These are phyloP conservation scores for Pouteria campechiana DNA, from an alignment of 179 eudicot species.

Conservation along the genomic window DNA sequence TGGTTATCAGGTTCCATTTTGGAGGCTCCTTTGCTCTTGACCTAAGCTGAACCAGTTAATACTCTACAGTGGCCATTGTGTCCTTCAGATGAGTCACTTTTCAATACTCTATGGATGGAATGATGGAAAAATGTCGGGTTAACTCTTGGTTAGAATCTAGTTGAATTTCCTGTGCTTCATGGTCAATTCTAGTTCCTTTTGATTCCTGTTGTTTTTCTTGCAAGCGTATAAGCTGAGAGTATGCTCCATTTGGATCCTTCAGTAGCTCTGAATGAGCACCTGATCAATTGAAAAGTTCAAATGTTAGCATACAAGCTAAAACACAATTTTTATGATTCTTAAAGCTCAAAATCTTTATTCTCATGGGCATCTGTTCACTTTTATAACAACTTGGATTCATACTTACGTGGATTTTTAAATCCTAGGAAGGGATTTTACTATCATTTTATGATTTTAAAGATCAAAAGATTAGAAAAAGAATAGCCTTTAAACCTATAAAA, in stretches of 20 bases:
- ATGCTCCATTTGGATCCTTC: constrained; percentile 42
- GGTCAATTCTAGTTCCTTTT: constrained; percentile 4
- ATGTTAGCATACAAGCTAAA: no score
- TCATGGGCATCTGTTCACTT: no score
- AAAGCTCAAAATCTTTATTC: no score
- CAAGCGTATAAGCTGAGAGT: constrained; percentile 38
- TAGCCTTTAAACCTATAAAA: no score
- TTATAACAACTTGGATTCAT: no score
- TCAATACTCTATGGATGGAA: constrained; percentile 16
- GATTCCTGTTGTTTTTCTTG: constrained; percentile 25
- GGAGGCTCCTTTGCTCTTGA: constrained; percentile 9
- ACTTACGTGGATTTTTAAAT: no score
- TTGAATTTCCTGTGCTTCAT: constrained; percentile 5
- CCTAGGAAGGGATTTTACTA: no score
- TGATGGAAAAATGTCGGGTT: constrained; percentile 15
- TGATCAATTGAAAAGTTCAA: constrained; percentile 6
- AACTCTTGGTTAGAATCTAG: constrained; percentile 6
- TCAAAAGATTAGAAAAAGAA: no score
- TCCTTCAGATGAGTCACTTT: constrained; percentile 26
- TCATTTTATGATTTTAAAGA: no score
- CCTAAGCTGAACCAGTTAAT: constrained; percentile 20
- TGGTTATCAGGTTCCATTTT: constrained; percentile 12
- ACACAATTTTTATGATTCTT: no score
- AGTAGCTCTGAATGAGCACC: constrained; percentile 41
- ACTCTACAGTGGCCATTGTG: constrained; percentile 18